These are phyloP conservation scores for Peronosclerospora sorghi DNA, from an alignment of 352 stramenopile species.

Conservation along the genomic window DNA sequence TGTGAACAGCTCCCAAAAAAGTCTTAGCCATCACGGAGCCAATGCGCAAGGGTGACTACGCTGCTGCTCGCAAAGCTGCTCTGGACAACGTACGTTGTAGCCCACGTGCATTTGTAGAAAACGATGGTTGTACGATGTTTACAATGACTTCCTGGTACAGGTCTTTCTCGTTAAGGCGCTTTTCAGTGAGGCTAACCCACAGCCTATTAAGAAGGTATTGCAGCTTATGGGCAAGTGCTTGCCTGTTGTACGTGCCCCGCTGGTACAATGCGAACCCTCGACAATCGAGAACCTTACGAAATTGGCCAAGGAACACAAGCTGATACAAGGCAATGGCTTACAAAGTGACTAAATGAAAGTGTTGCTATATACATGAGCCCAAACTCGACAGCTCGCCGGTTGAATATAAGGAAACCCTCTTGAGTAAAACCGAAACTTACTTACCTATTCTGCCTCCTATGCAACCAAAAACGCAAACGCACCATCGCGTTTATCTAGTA, in stretches of 20 bases:
- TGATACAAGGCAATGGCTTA: slow-evolving; percentile 36
- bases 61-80: slow-evolving; percentile 66
- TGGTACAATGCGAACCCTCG: slow-evolving; percentile 59
- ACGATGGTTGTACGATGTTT: neutral
- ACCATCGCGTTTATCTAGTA: too few species aligned
- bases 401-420: too few species aligned
- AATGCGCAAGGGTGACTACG: slow-evolving; percentile 74
- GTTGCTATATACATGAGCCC: slow-evolving; percentile 5
- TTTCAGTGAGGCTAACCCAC: slow-evolving; percentile 86
- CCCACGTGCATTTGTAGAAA: neutral
- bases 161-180: slow-evolving; percentile 87
- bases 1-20: slow-evolving; percentile 55
- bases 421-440: too few species aligned
- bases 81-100: slow-evolving; percentile 64
- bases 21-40: slow-evolving; percentile 74
- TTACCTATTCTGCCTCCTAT: too few species aligned
- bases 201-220: slow-evolving; percentile 87
- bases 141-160: slow-evolving; percentile 16
- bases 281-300: slow-evolving; percentile 53
- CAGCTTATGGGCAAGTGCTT: slow-evolving; percentile 82
- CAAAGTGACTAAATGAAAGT: slow-evolving; percentile 6
- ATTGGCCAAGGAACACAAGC: slow-evolving; percentile 61
- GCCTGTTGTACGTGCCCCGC: slow-evolving; percentile 54
- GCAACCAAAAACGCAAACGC: too few species aligned
- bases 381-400: too few species aligned